These are phyloP conservation scores for Moniliella sp. DNA, from an alignment of 1,284 basidiomycete genomes.

Conservation along the genomic window DNA sequence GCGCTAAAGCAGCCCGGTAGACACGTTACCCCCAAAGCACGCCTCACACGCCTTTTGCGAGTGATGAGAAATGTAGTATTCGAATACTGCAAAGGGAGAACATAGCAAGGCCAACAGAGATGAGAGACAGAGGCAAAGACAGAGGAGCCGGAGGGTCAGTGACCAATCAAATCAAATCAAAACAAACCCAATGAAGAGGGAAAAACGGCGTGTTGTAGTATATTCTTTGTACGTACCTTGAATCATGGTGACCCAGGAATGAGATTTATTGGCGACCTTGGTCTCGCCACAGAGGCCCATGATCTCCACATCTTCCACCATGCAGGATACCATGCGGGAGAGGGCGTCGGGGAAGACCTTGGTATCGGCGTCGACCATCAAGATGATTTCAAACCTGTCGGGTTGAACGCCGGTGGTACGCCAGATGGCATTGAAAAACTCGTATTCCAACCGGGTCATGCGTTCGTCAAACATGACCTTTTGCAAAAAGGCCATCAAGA, in stretches of 20 bases:
- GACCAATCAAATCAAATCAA: too few relatives aligned
- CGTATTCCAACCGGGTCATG: constrained; percentile 38
- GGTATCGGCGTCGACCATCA: constrained; percentile 38
- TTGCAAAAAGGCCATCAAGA: constrained; percentile 38
- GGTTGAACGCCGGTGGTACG: constrained; percentile 37
- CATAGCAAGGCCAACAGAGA: too few relatives aligned
- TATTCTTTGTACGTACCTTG: constrained; percentile 34
- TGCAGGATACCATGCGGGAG: constrained; percentile 37
- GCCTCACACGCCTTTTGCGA: constrained; percentile 44
- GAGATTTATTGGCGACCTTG: constrained; percentile 38
- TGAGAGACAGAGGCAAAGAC: too few relatives aligned
- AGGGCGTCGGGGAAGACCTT: constrained; percentile 37
- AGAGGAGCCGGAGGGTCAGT: too few relatives aligned
- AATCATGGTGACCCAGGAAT: constrained; percentile 39
- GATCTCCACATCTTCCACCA: constrained; percentile 38
- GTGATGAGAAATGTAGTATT: constrained; percentile 98
- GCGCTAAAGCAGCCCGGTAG: constrained; percentile 37
- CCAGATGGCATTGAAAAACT: constrained; percentile 39
- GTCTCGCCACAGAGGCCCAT: constrained; percentile 40
- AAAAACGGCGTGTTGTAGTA: too few relatives aligned
- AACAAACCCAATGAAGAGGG: too few relatives aligned
- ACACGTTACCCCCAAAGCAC: constrained; percentile 37
- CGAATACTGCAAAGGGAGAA: too few relatives aligned
- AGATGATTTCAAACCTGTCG: constrained; percentile 36
- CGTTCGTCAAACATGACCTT: constrained; percentile 39